Evolutionary conservation across 371 early-diverging fungal genomes (phyloP).

Genomic region (Mortierella sp.): DNA sequence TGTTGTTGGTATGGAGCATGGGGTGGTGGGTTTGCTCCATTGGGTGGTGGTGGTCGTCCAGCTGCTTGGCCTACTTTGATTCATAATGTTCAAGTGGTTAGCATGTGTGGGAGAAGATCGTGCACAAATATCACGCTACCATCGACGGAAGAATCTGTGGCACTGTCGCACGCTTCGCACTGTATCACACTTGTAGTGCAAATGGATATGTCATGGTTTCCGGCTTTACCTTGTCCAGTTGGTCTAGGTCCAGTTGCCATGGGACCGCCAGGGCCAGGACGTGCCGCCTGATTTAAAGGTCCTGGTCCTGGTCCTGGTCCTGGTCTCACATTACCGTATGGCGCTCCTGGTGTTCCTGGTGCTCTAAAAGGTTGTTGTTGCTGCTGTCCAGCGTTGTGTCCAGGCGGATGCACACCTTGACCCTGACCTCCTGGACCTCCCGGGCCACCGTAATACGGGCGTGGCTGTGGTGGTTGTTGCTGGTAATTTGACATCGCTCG

Average conservation of each 20-base stretch:
- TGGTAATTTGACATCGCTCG: slow-evolving; percentile 21
- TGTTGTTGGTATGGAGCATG: slow-evolving; percentile 5
- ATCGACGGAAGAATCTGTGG: no score
- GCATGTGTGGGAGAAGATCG: no score
- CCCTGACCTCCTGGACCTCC: slow-evolving; percentile 1
- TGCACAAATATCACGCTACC: no score
- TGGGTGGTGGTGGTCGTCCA: slow-evolving; percentile 8
- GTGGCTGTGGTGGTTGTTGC: slow-evolving; percentile 15
- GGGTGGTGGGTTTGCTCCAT: slow-evolving; percentile 11
- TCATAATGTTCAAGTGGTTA: no score
- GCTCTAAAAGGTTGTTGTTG: slow-evolving; percentile 16
- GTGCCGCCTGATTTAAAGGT: slow-evolving; percentile 10
- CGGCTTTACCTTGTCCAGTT: slow-evolving; percentile 15
- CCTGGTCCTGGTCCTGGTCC: slow-evolving; percentile 9
- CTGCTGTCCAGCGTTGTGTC: slow-evolving; percentile 10
- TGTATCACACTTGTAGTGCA: no score
- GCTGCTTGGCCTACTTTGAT: slow-evolving; percentile 17
- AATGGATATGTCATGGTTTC: no score
- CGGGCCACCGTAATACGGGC: slow-evolving; percentile 5
- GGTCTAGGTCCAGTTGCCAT: slow-evolving; percentile 18
- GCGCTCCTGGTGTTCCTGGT: slow-evolving; percentile 6
- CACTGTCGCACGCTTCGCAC: no score
- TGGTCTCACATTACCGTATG: slow-evolving; percentile 15
- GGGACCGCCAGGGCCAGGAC: slow-evolving; percentile 16
- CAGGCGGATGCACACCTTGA: slow-evolving; percentile 4